These are phyloP conservation scores for Fragaria nilgerrensis DNA, from an alignment of 306 rosid species.

Conservation along the genomic window DNA sequence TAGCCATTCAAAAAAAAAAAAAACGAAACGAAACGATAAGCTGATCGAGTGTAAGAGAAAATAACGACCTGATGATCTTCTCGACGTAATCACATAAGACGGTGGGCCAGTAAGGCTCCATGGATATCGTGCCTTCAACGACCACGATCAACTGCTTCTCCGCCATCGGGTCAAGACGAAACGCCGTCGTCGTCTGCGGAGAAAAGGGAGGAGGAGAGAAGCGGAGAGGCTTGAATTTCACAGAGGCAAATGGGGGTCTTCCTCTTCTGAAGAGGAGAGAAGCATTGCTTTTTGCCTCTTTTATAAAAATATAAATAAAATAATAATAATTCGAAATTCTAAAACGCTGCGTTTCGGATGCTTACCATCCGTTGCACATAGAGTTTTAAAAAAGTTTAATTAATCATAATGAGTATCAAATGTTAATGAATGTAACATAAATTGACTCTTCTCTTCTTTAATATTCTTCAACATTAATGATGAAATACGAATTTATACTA, in stretches of 20 bases:
- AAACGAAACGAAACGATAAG: background rate
- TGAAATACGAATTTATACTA: no score
- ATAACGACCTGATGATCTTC: conserved; percentile 64
- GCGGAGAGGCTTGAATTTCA: background rate
- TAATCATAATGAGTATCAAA: no score
- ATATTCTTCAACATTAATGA: no score
- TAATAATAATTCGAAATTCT: no score
- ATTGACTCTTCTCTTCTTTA: no score
- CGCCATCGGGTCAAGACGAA: conserved; percentile 35
- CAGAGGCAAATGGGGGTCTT: background rate
- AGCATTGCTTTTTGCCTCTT: background rate
- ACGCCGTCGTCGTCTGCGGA: background rate
- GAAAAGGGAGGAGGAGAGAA: background rate
- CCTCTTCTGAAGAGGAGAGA: background rate
- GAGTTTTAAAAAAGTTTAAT: no score
- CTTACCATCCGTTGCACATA: no score
- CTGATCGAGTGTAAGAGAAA: background rate
- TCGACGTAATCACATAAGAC: conserved; percentile 65
- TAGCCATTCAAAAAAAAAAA: background rate
- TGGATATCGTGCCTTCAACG: conserved; percentile 79
- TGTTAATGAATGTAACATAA: no score
- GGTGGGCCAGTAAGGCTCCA: conserved; percentile 73
- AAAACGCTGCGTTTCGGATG: no score
- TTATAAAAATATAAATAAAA: no score
- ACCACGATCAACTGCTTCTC: conserved; percentile 76